Base-by-base conservation (phyloP, 2,329 filamentous ascomycete species). In the Pseudogymnoascus sp. region DNA sequence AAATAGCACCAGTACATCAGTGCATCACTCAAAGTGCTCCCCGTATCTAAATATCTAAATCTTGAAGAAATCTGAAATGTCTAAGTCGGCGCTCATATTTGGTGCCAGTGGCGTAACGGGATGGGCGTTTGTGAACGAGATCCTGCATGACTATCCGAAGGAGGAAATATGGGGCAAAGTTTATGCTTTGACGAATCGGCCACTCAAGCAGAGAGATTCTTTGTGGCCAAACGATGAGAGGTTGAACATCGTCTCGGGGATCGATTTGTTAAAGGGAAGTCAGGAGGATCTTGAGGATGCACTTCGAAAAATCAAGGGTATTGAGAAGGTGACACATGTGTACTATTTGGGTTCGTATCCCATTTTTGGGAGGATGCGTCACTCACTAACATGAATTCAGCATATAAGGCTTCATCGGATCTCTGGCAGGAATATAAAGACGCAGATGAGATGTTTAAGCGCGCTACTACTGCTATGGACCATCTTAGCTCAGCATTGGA, bases 81-180 rank as follows among this genome's bases (percentile, higher is more conserved):
- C 44, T 6, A 64, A 62, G 42, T 62, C 59, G 53, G 65, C 65
- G 12, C 65, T 65, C 38, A 68, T 73, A 40, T 73, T 74, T 70
- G 78, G 78, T 37, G 78, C 77, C 56, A 78, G 76, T 65, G 79
- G 78, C n/a, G 78, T 81, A 61, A 76, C 77, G 2, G 79, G 79
- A 38, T 81, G 79, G 79, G 75, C 79, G 5, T 75, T 81, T 61
- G 76, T 78, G 14, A 80, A 79, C 61, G 74, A 77, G 61, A 77
- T 80, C 40, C 70, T 81, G 11, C 70, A 77, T 50, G 76, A 73
- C 61, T 81, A 80, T 64, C 79, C 79, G 3, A 73, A 70, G 21
- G 73, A 75, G n/a, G 73, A 76, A 62, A 72, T 70, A 3, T 81
- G 79, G 67, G 73, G 68, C 23, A 77, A 75, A 35, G 76, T 81